Base-by-base conservation (phyloP, 441 rosid genomes). In the Jatropha multifida region DNA sequence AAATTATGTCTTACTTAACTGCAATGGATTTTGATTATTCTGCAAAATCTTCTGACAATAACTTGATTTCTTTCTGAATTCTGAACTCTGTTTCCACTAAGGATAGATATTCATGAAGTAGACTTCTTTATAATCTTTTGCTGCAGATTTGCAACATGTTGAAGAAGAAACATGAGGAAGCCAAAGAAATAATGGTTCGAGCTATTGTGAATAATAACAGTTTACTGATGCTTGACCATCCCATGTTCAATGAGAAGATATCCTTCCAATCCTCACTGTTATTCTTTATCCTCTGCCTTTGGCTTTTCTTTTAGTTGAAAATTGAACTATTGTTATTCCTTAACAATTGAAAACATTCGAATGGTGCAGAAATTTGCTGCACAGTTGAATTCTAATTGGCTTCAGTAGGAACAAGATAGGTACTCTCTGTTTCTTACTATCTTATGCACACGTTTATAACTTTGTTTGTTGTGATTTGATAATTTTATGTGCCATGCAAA, bases 141-240 rank as follows among this genome's bases (percentile, higher is more conserved):
- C 27, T 81, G 84, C 91, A 96, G 98, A 86, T 96, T 13, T 88
- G 93, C 87, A 87, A 82, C 88, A 85, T 82, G 86, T 87, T 96
- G 81, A 90, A 79, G 85, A 92, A 94, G 90, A 94, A 88, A 83
- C 85, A 88, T 4, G 98, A 92, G 77, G 96, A 92, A 85, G 97
- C 94, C 51, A 94, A 89, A 82, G 95, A 92, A 82, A 4, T 90
- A 70, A 69, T 90, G 81, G 97, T 96, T 80, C 93, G 90, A 74
- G 94, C 96, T 71, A 55, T 90, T 65, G 93, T 96, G 80, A 89
- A 86, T 83, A 94, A 88, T 88, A 94, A 90, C 76, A 86, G 86
- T 61, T 84, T 92, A 10, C 86, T 92, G 72, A 88, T 94, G 90
- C 98, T 96, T 65, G 90, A 90, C 83, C 98, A 90, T 88, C 98